phyloP scores from a whole-genome alignment of 495 filamentous ascomycete species.

The Parathielavia appendiculata region DNA sequence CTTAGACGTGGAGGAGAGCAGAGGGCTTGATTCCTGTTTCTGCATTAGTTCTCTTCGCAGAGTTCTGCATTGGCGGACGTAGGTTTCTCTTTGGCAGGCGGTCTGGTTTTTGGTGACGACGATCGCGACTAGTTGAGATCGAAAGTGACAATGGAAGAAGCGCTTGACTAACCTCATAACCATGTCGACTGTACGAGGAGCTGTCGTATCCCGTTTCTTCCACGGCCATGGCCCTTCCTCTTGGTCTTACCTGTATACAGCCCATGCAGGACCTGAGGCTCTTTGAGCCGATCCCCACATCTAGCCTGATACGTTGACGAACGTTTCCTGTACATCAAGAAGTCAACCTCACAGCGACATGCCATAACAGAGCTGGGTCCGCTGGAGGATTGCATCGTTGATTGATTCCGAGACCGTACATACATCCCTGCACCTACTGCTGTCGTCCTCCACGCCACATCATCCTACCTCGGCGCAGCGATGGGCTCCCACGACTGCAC shows the following conservation, averaged over 20 bases:
- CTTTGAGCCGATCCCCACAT: too few species aligned
- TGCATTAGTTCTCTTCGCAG: neutral
- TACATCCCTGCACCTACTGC: neutral
- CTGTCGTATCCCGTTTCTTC: too few species aligned
- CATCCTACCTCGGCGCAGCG: constrained; percentile 29
- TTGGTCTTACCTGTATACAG: too few species aligned
- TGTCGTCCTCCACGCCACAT: neutral
- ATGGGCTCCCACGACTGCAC: constrained; percentile 37
- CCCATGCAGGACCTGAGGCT: too few species aligned
- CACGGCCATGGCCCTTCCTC: too few species aligned
- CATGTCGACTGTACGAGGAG: too few species aligned
- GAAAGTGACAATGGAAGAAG: neutral
- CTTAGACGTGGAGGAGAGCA: constrained; percentile 9
- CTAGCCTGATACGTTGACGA: too few species aligned
- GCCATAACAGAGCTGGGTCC: neutral
- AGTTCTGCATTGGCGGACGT: neutral
- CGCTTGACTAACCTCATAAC: too few species aligned
- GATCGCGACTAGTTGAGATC: neutral
- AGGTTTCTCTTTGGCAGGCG: neutral
- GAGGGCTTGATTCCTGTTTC: constrained; percentile 6
- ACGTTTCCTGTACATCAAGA: neutral
- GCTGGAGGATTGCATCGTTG: too few species aligned
- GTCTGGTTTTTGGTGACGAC: neutral
- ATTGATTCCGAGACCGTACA: neutral
- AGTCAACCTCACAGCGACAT: neutral